Percentiles rank a stretch among this genome's conserved stretches.
phyloP scores from a whole-genome alignment of 768 basidiomycete species.

The Trametes gibbosa region DNA sequence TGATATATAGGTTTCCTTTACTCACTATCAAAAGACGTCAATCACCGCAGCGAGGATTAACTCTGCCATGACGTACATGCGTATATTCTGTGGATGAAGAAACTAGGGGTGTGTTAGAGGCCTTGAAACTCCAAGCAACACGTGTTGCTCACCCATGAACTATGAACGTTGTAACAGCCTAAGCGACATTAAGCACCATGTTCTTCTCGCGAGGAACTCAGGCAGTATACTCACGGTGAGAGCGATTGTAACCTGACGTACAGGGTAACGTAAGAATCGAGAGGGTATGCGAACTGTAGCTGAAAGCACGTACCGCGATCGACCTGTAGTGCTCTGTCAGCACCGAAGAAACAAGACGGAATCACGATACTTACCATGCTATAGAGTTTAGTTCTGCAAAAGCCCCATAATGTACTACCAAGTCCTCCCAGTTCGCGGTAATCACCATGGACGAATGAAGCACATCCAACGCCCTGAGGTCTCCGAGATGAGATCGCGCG shows the following conservation, averaged over 20 bases:
- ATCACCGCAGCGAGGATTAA: no score
- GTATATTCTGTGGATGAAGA: slow-evolving; percentile 24
- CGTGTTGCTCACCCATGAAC: slow-evolving; percentile 23
- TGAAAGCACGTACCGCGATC: not conserved
- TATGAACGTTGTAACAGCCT: slow-evolving; percentile 28
- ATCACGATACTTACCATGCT: not conserved
- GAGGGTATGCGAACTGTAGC: no score
- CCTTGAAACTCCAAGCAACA: no score
- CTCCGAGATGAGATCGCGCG: not conserved
- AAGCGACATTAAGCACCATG: not conserved
- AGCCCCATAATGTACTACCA: slow-evolving; percentile 17
- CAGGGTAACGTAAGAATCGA: not conserved
- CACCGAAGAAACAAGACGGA: slow-evolving; percentile 1
- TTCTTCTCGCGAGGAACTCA: not conserved
- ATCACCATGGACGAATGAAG: slow-evolving; percentile 18
- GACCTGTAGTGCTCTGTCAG: not conserved
- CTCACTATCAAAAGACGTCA: slow-evolving; percentile 14
- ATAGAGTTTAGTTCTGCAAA: slow-evolving; percentile 10
- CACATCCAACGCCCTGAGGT: slow-evolving; percentile 10
- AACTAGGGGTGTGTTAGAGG: slow-evolving; percentile 14
- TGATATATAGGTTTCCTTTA: slow-evolving; percentile 21
- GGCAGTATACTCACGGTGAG: slow-evolving; percentile 21
- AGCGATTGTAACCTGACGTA: slow-evolving; percentile 8
- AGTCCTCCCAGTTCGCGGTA: slow-evolving; percentile 20
- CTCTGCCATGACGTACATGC: slow-evolving; percentile 13